Evolutionary conservation across 805 yeast species (phyloP).

Genomic region (Pachysolen tannophilus): DNA sequence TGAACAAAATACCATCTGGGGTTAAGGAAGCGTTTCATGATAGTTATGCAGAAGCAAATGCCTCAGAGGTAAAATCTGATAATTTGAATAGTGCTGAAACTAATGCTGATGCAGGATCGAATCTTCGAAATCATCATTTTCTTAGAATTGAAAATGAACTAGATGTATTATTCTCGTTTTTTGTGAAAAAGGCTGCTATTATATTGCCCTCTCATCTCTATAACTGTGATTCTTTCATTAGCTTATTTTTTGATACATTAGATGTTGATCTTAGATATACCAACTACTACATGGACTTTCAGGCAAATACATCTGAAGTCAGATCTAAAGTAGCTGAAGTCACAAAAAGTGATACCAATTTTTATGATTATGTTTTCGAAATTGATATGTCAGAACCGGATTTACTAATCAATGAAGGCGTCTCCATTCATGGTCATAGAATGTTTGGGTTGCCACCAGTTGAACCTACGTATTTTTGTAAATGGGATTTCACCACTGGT

Average conservation of each 20-base stretch:
- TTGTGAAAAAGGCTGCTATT: conserved; percentile 61
- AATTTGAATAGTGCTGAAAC: conserved; percentile 5
- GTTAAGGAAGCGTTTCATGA: no score
- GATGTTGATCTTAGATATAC: conserved; percentile 81
- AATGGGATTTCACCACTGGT: conserved; percentile 81
- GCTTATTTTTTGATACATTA: conserved; percentile 54
- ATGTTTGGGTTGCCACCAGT: conserved; percentile 89
- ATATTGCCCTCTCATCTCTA: conserved; percentile 70
- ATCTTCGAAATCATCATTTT: not conserved
- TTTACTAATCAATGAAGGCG: no score
- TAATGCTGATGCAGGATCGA: conserved; percentile 2
- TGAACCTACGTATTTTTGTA: conserved; percentile 82
- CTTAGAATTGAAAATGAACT: conserved; percentile 54
- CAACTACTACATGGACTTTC: conserved; percentile 89
- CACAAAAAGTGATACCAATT: conserved; percentile 16
- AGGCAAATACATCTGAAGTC: conserved; percentile 61
- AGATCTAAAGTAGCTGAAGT: conserved; percentile 23
- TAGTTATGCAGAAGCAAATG: not conserved
- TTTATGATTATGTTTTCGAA: conserved; percentile 13
- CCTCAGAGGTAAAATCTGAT: conserved; percentile 9
- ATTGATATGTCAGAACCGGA: conserved; percentile 53
- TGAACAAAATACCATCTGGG: conserved; percentile 4
- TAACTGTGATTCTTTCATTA: conserved; percentile 51
- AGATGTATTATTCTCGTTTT: conserved; percentile 68
- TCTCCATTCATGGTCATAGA: conserved; percentile 78